These are phyloP conservation scores for Tolypocladium album DNA, from an alignment of 2,329 filamentous ascomycete species.

Conservation along the genomic window DNA sequence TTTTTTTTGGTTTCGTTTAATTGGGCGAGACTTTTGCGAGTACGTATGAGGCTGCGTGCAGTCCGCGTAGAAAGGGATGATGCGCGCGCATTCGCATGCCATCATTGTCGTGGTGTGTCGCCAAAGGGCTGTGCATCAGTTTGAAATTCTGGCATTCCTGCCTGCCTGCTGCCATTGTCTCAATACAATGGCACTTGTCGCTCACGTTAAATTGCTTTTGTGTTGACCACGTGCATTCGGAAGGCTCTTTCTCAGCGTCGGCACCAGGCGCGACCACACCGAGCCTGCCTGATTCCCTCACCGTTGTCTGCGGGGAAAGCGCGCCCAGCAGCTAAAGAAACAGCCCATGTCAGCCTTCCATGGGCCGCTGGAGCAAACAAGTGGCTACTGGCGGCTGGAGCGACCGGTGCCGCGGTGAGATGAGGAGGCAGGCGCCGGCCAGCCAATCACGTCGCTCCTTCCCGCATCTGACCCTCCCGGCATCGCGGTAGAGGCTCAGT, in stretches of 20 bases:
- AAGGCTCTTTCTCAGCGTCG: neutral
- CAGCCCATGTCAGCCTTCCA: neutral
- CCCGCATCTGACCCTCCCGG: constrained; percentile 7
- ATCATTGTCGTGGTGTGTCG: neutral
- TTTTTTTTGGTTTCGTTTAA: no score
- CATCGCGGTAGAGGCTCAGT: constrained; percentile 4
- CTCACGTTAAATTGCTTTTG: neutral
- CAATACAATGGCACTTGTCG: neutral
- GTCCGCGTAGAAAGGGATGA: neutral
- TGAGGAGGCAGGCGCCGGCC: constrained; percentile 1
- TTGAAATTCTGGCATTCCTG: neutral
- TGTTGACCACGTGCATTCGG: neutral
- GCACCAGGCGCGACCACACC: neutral
- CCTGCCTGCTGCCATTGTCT: neutral
- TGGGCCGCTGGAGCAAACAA: neutral
- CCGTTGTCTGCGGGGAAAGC: neutral
- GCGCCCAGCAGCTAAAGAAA: neutral
- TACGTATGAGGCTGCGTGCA: no score
- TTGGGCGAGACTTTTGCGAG: no score
- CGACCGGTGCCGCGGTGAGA: constrained; percentile 2
- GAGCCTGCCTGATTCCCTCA: neutral
- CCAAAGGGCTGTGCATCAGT: neutral
- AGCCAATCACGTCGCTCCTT: constrained; percentile 12
- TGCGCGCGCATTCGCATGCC: neutral
- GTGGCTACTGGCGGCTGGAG: neutral